A percentile compares a stretch with the other conserved stretches of the same genome.
These are phyloP conservation scores for Seiridium unicorne DNA, from an alignment of 2,329 filamentous ascomycete species.

Conservation along the genomic window DNA sequence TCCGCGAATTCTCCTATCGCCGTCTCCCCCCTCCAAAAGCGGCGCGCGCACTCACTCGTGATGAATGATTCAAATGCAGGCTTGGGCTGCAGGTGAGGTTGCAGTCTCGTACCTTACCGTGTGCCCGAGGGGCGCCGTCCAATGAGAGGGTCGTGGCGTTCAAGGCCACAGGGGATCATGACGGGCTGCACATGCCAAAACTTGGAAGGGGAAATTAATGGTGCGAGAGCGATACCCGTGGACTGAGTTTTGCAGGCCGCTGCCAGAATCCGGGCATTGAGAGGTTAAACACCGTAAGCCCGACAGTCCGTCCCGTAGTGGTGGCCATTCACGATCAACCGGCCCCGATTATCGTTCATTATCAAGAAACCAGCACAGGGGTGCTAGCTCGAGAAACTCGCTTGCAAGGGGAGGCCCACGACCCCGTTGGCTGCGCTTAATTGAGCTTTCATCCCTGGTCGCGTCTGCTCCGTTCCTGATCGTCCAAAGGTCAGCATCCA, in stretches of 20 bases:
- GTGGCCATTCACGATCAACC: neutral
- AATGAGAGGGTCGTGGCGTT: conserved; percentile 3
- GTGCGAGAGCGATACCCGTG: neutral
- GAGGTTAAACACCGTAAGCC: conserved; percentile 3
- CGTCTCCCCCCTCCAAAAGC: no score
- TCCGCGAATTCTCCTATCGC: neutral
- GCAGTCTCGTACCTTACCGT: conserved; percentile 4
- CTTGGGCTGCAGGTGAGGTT: conserved; percentile 5
- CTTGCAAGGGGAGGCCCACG: neutral
- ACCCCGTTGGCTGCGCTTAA: neutral
- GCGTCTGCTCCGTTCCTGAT: no score
- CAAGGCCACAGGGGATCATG: neutral
- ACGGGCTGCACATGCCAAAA: conserved; percentile 2
- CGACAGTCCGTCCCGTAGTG: neutral
- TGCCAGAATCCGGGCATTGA: neutral
- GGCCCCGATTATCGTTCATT: neutral
- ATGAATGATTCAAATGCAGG: neutral
- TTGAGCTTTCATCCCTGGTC: neutral
- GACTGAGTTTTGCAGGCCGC: neutral
- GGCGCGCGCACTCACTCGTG: no score
- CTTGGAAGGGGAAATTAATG: conserved; percentile 9
- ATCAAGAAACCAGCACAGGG: no score
- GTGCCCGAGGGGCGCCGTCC: neutral
- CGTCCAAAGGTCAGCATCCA: no score
- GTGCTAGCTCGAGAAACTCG: neutral